Conservation (phyloP, 148 eudicot genomes). For the Vaccinium corymbosum region DNA sequence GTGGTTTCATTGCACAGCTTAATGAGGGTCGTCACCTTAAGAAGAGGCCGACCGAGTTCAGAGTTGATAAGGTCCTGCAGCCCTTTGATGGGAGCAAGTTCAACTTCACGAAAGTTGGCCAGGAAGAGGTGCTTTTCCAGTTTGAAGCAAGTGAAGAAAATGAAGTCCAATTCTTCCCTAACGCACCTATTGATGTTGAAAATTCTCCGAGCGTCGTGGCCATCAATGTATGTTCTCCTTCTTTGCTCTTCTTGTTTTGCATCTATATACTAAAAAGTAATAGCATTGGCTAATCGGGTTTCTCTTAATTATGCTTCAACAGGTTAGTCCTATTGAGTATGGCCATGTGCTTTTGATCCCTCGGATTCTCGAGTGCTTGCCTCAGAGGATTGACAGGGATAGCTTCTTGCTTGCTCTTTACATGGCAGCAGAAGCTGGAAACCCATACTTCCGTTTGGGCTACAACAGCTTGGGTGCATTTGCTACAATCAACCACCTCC, state of each 20-base stretch:
- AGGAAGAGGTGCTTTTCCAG: constrained; percentile 89
- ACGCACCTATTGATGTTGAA: constrained; percentile 52
- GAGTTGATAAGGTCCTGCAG: constrained; percentile 83
- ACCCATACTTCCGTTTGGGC: constrained; percentile 84
- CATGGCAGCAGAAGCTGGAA: constrained; percentile 79
- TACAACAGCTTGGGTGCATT: constrained; percentile 97
- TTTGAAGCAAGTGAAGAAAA: constrained; percentile 64
- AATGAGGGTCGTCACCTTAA: constrained; percentile 95
- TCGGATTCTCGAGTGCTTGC: constrained; percentile 70
- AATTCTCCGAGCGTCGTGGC: constrained; percentile 79
- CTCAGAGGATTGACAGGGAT: constrained; percentile 76
- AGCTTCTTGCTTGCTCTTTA: constrained; percentile 81
- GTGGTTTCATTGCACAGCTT: constrained; percentile 89
- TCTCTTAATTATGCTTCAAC: constrained; percentile 17
- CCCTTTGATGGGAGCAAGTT: constrained; percentile 84
- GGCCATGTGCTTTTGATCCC: constrained; percentile 96
- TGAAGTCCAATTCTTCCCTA: constrained; percentile 51
- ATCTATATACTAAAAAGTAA: not conserved
- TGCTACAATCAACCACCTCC: constrained; percentile 96
- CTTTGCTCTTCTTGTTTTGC: not conserved
- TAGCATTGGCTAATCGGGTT: not conserved
- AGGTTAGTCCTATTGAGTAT: constrained; percentile 97
- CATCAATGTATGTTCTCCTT: constrained; percentile 57
- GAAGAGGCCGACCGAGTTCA: constrained; percentile 91
- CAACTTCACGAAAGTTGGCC: constrained; percentile 94